Evolutionary conservation across 352 stramenopile genomes (phyloP).

Genomic region (Globisporangium canariense): DNA sequence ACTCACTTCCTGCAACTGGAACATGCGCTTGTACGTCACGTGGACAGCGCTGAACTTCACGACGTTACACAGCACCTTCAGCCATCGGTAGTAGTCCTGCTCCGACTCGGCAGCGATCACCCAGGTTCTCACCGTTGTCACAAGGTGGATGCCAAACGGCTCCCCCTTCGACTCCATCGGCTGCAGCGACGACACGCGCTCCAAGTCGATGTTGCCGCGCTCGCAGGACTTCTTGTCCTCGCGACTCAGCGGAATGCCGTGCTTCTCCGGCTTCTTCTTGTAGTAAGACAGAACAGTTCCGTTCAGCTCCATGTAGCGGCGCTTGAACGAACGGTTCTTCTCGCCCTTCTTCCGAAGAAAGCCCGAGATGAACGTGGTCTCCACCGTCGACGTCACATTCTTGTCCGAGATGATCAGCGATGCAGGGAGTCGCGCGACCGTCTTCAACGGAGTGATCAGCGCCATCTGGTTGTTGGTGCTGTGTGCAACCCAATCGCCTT

Average conservation of each 20-base stretch:
- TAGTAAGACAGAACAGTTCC: constrained; percentile 75
- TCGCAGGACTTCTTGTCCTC: constrained; percentile 78
- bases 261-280: constrained; percentile 83
- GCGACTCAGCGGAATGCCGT: constrained; percentile 59
- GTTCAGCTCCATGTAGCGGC: constrained; percentile 83
- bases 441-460: constrained; percentile 82
- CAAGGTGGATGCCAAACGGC: constrained; percentile 71
- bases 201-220: constrained; percentile 72
- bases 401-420: constrained; percentile 68
- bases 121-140: constrained; percentile 78
- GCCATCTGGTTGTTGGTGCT: constrained; percentile 78
- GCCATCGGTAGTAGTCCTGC: constrained; percentile 73
- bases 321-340: constrained; percentile 81
- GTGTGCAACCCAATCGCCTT: constrained; percentile 85
- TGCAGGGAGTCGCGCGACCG: constrained; percentile 66
- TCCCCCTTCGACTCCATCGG: constrained; percentile 64
- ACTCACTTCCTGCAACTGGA: constrained; percentile 83
- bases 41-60: constrained; percentile 82
- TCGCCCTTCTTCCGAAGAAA: constrained; percentile 82
- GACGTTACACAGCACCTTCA: constrained; percentile 73
- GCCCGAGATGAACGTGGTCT: constrained; percentile 41
- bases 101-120: constrained; percentile 71
- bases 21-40: constrained; percentile 79
- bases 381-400: constrained; percentile 7
- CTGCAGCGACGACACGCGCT: constrained; percentile 77